These are phyloP conservation scores for Vigna trinervia DNA, from an alignment of 306 rosid genomes.

Conservation along the genomic window DNA sequence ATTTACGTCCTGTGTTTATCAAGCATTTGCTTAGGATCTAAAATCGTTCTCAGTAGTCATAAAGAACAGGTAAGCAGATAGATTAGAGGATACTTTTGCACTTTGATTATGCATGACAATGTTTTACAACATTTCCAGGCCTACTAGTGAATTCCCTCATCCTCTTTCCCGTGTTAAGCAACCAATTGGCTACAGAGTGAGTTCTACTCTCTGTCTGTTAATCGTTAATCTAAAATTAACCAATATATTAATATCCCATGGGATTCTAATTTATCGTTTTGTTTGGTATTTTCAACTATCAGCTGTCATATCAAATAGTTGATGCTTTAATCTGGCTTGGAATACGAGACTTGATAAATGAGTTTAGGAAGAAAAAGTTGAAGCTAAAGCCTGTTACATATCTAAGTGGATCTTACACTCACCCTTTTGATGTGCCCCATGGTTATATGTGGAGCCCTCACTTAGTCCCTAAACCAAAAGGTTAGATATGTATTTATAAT, in stretches of 20 bases:
- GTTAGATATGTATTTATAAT: conserved; percentile 50
- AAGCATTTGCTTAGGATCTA: conserved; percentile 34
- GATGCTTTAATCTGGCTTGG: conserved; percentile 95
- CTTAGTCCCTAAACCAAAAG: conserved; percentile 96
- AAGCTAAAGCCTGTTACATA: conserved; percentile 78
- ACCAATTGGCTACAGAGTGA: conserved; percentile 75
- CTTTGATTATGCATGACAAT: conserved; percentile 17
- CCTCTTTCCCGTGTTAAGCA: conserved; percentile 91
- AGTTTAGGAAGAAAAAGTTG: conserved; percentile 84
- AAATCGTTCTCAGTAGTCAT: conserved; percentile 18
- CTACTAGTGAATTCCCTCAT: conserved; percentile 92
- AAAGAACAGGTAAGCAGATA: background rate
- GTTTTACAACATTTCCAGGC: conserved; percentile 60
- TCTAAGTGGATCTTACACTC: conserved; percentile 69
- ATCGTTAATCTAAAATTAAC: conserved; percentile 31
- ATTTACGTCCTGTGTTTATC: conserved; percentile 27
- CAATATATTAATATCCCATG: conserved; percentile 28
- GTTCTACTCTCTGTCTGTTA: conserved; percentile 40
- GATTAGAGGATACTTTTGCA: conserved; percentile 23
- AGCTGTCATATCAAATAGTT: conserved; percentile 93
- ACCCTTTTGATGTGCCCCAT: conserved; percentile 70
- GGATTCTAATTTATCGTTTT: conserved; percentile 36
- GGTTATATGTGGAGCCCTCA: conserved; percentile 97
- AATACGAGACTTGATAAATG: conserved; percentile 82
- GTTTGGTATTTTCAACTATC: conserved; percentile 45